phyloP scores from a whole-genome alignment of 441 rosid genomes.

The Populus hybrid region DNA sequence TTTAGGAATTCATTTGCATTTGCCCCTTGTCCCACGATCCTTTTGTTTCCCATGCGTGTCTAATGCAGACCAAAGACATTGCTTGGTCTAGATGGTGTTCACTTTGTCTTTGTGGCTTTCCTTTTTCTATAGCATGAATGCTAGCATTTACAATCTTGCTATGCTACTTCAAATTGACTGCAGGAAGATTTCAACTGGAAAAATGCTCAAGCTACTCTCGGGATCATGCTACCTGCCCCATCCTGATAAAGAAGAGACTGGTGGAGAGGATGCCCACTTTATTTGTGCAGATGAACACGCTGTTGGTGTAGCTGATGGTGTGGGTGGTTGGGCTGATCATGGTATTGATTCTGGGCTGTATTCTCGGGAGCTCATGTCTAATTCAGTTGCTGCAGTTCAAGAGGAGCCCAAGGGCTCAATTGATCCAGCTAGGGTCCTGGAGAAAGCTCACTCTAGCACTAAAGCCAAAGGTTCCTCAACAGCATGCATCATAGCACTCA shows the following conservation, averaged over 20 bases:
- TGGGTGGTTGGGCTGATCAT: constrained; percentile 93
- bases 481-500: constrained; percentile 79
- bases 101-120: not conserved
- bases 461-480: constrained; percentile 89
- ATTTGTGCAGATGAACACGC: constrained; percentile 79
- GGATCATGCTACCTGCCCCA: constrained; percentile 88
- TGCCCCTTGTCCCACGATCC: not conserved
- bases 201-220: constrained; percentile 59
- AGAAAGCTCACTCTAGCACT: constrained; percentile 76
- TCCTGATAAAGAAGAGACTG: constrained; percentile 92
- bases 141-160: constrained; percentile 2
- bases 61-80: not conserved
- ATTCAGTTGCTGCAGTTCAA: constrained; percentile 68
- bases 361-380: constrained; percentile 84
- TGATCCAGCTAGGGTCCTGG: constrained; percentile 76
- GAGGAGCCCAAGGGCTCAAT: constrained; percentile 82
- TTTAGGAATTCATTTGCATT: not conserved
- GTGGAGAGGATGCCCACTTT: constrained; percentile 93
- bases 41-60: not conserved
- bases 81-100: not conserved
- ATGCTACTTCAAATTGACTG: constrained; percentile 12
- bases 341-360: constrained; percentile 79
- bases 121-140: not conserved
- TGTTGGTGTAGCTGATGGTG: constrained; percentile 91
- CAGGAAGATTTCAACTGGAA: constrained; percentile 47